Conservation (phyloP, 306 rosid species). For the Vachellia collinsii region DNA sequence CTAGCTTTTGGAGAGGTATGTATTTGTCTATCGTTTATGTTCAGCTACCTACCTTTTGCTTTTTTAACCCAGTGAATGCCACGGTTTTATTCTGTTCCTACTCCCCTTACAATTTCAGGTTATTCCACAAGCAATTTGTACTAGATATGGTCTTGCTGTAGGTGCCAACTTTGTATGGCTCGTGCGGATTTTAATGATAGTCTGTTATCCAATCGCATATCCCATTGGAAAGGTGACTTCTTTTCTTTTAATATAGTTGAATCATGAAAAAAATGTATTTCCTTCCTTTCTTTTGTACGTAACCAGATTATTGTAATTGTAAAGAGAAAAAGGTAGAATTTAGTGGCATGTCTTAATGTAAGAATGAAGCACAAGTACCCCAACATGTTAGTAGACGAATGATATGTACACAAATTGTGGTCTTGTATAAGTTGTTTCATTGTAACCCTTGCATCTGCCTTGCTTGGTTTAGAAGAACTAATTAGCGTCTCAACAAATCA, state of each 20-base stretch:
- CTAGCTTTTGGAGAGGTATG: slow-evolving; percentile 87
- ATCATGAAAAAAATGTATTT: slow-evolving; percentile 8
- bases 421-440: neutral
- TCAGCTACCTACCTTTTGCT: slow-evolving; percentile 25
- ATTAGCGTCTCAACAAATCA: slow-evolving; percentile 15
- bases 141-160: slow-evolving; percentile 93
- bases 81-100: slow-evolving; percentile 4
- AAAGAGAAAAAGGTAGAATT: slow-evolving; percentile 16
- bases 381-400: neutral
- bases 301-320: slow-evolving; percentile 14
- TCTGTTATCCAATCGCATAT: slow-evolving; percentile 90
- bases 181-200: slow-evolving; percentile 79
- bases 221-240: slow-evolving; percentile 88
- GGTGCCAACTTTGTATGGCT: slow-evolving; percentile 85
- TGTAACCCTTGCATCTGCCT: neutral
- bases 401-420: neutral
- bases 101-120: slow-evolving; percentile 56
- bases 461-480: slow-evolving; percentile 20
- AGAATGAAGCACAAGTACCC: slow-evolving; percentile 8
- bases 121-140: slow-evolving; percentile 96
- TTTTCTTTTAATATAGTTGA: slow-evolving; percentile 21
- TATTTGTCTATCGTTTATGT: neutral
- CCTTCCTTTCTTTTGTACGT: slow-evolving; percentile 12
- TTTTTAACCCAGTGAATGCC: slow-evolving; percentile 19
- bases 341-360: slow-evolving; percentile 1